Conservation (phyloP, 2,329 filamentous ascomycete species). For the Pleurostoma richardsiae region DNA sequence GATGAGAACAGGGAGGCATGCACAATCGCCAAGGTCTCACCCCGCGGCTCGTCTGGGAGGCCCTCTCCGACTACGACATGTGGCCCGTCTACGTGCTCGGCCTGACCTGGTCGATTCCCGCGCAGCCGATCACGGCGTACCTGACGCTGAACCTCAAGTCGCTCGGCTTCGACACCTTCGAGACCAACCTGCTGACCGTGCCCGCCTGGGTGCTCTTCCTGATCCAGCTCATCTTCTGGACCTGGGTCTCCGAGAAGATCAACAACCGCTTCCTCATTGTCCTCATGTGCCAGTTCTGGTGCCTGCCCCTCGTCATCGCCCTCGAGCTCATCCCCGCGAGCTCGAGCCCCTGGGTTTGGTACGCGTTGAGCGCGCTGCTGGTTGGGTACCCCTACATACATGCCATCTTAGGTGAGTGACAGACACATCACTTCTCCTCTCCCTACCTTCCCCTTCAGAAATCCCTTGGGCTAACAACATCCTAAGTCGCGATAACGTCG, state of each 20-base stretch:
- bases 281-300: conserved; percentile 42
- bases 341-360: conserved; percentile 36
- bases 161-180: conserved; percentile 11
- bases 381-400: conserved; percentile 42
- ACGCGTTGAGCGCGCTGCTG: conserved; percentile 35
- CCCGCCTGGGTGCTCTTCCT: conserved; percentile 37
- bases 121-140: conserved; percentile 15
- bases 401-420: conserved; percentile 20
- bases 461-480: conserved; percentile 25
- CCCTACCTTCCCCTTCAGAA: background rate
- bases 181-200: conserved; percentile 15
- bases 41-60: conserved; percentile 8
- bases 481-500: conserved; percentile 53
- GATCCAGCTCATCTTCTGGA: conserved; percentile 39
- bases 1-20: conserved; percentile 6
- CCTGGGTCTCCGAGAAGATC: conserved; percentile 37
- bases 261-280: conserved; percentile 37
- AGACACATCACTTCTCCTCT: too few species aligned
- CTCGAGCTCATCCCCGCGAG: conserved; percentile 30
- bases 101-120: conserved; percentile 30
- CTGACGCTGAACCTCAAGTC: conserved; percentile 10
- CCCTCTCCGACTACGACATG: conserved; percentile 11
- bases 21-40: conserved; percentile 19
- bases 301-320: conserved; percentile 43
- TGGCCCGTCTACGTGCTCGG: conserved; percentile 15